Evolutionary conservation across 2,329 filamentous ascomycete genomes (phyloP), one percentile per base, ranked within the genome.

Genomic region (Fusarium clavum): DNA sequence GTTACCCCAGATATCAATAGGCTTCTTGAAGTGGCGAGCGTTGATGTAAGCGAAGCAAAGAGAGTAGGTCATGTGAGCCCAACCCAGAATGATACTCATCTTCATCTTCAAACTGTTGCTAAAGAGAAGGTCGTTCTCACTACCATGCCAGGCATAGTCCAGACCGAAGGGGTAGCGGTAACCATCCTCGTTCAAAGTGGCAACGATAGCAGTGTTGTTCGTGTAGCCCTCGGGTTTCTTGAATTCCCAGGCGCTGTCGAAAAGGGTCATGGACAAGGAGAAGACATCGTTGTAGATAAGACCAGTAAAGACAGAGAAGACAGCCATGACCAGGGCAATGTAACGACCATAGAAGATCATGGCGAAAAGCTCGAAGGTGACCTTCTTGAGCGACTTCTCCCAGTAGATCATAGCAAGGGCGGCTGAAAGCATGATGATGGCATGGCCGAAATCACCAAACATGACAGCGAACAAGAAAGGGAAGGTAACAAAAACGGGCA

Each of bases 61-160:
- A 20, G 96, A 98, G 83, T 97, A 99, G 5, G 96, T 99, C 96
- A 99, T 99, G 84, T 98, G 94, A 63, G 89, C 89, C 96, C 97
- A 99, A 80, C 97, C 96, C 71, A 99, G 88, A 72, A 99, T 89
- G 79, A 99, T 98, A 84, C 93, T 97, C 83, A 99, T 92, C 87
- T 99, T 99, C 96, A 99, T 99, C 90, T 99, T 99, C 88, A 96
- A 97, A 82, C 93, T 97, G 91, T 99, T 99, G 80, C 90, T 92
- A 84, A 99, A 99, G 52, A 99, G 88, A 22, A 99, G 87, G 66
- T 97, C 92, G 77, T 99, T 99, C 76, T 98, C 95, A 14, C 94
- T 92, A 64, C 92, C 94, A 79, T 99, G 97, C 96, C 96, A 99
- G 77, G 91, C 92, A 90, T 91, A 97, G 79, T 99, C 96, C 65